These are phyloP conservation scores for Microdochium trichocladiopsis DNA, from an alignment of 2,329 filamentous ascomycete species.

Conservation along the genomic window DNA sequence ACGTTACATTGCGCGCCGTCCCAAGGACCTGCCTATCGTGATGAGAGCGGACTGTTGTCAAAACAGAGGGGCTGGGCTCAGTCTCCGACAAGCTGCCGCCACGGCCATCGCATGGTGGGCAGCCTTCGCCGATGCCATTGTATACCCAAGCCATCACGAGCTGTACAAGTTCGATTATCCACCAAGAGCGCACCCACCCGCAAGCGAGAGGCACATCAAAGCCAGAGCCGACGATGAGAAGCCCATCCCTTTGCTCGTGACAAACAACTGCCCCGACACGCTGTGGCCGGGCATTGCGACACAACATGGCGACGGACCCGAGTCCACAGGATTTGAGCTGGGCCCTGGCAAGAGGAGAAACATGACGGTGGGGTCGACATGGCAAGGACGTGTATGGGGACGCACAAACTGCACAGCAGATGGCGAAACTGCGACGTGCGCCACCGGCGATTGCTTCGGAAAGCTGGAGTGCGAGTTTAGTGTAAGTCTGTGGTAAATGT, in stretches of 20 bases:
- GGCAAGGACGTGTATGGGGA: conserved; percentile 79
- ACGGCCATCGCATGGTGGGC: not conserved
- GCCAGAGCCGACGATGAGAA: conserved; percentile 15
- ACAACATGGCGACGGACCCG: conserved; percentile 62
- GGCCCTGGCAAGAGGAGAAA: conserved; percentile 47
- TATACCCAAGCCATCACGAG: conserved; percentile 21
- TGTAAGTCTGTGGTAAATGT: conserved; percentile 35
- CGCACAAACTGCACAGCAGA: conserved; percentile 78
- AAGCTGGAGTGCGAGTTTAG: conserved; percentile 62
- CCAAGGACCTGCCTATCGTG: too few relatives aligned
- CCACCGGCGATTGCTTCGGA: conserved; percentile 70
- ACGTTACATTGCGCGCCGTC: too few relatives aligned
- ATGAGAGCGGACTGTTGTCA: too few relatives aligned
- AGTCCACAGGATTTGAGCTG: conserved; percentile 62
- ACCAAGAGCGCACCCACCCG: not conserved
- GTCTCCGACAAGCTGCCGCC: not conserved
- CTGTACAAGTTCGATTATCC: conserved; percentile 21
- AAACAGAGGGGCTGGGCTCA: not conserved
- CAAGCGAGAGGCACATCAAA: conserved; percentile 3
- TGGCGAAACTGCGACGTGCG: conserved; percentile 58
- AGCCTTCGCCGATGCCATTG: conserved; percentile 6
- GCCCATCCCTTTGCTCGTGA: conserved; percentile 54
- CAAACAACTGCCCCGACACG: conserved; percentile 63
- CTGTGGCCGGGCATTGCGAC: conserved; percentile 74
- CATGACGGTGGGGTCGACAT: conserved; percentile 63